These are phyloP conservation scores for Grigorovia humatica DNA, from an alignment of 805 yeast species.

Conservation along the genomic window DNA sequence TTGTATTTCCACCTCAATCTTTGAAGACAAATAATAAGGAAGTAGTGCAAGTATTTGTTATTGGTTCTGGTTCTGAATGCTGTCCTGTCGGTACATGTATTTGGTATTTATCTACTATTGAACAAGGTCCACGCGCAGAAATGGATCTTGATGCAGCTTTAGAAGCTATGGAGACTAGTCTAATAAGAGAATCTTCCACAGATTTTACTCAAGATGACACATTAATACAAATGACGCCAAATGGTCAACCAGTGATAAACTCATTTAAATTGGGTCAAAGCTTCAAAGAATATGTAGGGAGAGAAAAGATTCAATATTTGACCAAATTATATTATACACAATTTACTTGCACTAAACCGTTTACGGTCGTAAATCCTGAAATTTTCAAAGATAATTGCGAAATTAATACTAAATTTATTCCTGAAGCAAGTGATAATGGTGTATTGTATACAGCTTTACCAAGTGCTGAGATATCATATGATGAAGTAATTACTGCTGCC, in stretches of 20 bases:
- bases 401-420: conserved; percentile 14
- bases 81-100: conserved; percentile 80
- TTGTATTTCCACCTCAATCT: conserved; percentile 85
- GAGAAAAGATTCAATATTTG: conserved; percentile 53
- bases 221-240: conserved; percentile 41
- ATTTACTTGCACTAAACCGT: conserved; percentile 44
- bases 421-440: conserved; percentile 38
- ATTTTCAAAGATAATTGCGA: conserved; percentile 19
- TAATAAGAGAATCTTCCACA: conserved; percentile 63
- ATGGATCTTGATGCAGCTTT: conserved; percentile 73
- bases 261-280: conserved; percentile 82
- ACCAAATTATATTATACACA: conserved; percentile 56
- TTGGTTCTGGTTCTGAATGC: conserved; percentile 80
- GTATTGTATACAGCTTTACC: conserved; percentile 55
- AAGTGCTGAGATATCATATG: conserved; percentile 79
- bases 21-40: conserved; percentile 52
- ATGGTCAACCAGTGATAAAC: conserved; percentile 61
- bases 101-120: conserved; percentile 82
- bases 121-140: conserved; percentile 58
- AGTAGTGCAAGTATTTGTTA: conserved; percentile 79
- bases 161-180: conserved; percentile 65
- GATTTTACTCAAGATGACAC: conserved; percentile 49
- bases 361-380: conserved; percentile 39
- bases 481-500: conserved; percentile 79
- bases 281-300: conserved; percentile 74